Conservation (phyloP, 306 rosid species). For the Quercus rubra region DNA sequence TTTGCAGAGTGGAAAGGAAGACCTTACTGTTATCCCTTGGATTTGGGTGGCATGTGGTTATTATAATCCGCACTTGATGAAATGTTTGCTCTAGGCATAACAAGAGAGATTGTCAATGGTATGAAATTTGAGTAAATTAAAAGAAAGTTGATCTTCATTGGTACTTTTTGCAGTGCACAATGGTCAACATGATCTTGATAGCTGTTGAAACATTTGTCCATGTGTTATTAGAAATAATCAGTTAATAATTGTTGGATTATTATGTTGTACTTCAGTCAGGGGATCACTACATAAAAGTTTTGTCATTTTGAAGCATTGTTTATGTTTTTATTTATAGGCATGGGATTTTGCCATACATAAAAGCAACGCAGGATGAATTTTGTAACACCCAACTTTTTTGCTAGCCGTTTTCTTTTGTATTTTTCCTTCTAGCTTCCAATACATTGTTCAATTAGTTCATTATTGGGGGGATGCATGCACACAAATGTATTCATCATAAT, state of each 20-base stretch:
- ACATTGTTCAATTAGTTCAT: too few relatives aligned
- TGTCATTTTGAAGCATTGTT: background rate
- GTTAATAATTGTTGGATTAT: conserved; percentile 27
- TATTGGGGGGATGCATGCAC: too few relatives aligned
- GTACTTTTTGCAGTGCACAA: conserved; percentile 43
- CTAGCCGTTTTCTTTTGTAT: too few relatives aligned
- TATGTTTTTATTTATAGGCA: background rate
- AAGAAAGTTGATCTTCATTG: conserved; percentile 28
- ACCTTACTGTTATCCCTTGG: conserved; percentile 17
- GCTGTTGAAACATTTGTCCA: conserved; percentile 9
- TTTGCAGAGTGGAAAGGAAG: conserved; percentile 21
- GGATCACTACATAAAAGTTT: background rate
- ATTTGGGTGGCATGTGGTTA: conserved; percentile 29
- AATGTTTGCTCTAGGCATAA: conserved; percentile 11
- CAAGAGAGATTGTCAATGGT: conserved; percentile 17
- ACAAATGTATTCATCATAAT: too few relatives aligned
- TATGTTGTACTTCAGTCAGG: conserved; percentile 2
- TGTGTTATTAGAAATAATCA: conserved; percentile 41
- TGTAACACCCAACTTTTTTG: too few relatives aligned
- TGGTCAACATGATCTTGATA: conserved; percentile 27
- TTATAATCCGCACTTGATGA: conserved; percentile 20
- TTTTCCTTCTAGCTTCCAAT: too few relatives aligned
- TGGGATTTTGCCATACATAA: background rate
- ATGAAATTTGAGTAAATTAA: conserved; percentile 32
- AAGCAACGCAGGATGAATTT: background rate